Evolutionary conservation across 306 rosid genomes (phyloP).

Genomic region (Cicer arietinum): DNA sequence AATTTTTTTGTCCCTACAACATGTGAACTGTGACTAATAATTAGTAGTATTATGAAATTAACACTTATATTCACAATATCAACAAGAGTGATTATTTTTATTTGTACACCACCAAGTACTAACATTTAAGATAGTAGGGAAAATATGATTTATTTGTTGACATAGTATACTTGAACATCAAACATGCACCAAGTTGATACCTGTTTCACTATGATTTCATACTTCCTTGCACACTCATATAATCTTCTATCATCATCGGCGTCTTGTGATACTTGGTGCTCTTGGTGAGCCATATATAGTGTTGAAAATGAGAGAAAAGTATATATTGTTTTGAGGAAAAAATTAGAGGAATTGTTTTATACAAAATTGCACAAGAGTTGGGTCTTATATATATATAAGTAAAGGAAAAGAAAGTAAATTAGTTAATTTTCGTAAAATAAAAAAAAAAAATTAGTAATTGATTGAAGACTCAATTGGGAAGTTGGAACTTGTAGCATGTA

Average conservation of each 20-base stretch:
- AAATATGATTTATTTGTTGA: not conserved
- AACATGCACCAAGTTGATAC: slow-evolving; percentile 20
- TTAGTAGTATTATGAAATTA: no score
- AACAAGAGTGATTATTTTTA: not conserved
- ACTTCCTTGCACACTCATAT: slow-evolving; percentile 44
- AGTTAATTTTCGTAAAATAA: no score
- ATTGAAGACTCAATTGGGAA: not conserved
- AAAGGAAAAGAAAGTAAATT: not conserved
- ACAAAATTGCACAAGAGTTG: not conserved
- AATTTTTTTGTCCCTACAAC: no score
- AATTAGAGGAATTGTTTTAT: not conserved
- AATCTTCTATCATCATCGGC: slow-evolving; percentile 42
- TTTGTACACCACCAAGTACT: not conserved
- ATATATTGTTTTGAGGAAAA: not conserved
- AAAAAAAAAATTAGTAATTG: not conserved
- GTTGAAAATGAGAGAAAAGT: slow-evolving; percentile 1
- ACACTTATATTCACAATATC: not conserved
- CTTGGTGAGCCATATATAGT: slow-evolving; percentile 37
- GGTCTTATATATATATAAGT: not conserved
- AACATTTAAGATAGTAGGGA: no score
- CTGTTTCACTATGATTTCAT: slow-evolving; percentile 48
- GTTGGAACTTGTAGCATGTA: slow-evolving; percentile 6
- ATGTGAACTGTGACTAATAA: no score
- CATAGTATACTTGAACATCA: not conserved
- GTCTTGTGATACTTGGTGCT: slow-evolving; percentile 16